phyloP scores from a whole-genome alignment of 2,329 filamentous ascomycete genomes.

The Huntiella bhutanensis region DNA sequence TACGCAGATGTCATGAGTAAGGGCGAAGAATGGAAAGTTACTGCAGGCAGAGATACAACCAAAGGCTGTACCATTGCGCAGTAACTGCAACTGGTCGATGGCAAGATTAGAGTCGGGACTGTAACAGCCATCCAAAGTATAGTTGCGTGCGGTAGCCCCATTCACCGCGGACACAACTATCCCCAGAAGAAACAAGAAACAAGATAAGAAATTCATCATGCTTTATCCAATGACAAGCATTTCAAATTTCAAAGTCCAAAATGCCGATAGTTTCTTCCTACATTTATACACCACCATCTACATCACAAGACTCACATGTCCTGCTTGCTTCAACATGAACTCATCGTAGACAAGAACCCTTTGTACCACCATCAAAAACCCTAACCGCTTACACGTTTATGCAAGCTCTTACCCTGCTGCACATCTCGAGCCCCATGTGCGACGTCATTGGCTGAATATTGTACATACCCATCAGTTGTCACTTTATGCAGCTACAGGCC shows the following conservation, averaged over 20 bases:
- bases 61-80: not conserved
- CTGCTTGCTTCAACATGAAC: not conserved
- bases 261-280: too few relatives aligned
- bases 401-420: not conserved
- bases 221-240: too few relatives aligned
- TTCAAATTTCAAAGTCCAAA: too few relatives aligned
- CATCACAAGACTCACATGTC: too few relatives aligned
- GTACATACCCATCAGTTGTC: too few relatives aligned
- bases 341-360: not conserved
- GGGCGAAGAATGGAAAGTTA: not conserved
- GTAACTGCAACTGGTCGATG: not conserved
- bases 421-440: not conserved
- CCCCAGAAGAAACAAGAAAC: not conserved
- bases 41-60: not conserved
- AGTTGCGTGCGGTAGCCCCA: too few relatives aligned
- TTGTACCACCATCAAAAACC: not conserved
- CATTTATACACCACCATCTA: too few relatives aligned
- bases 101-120: not conserved
- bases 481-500: slow-evolving; percentile 16
- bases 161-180: not conserved
- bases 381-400: not conserved
- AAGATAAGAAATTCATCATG: too few relatives aligned
- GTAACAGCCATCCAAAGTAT: too few relatives aligned
- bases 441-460: not conserved
- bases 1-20: not conserved